Base-by-base conservation (phyloP, 2,329 filamentous ascomycete genomes). In the Pseudogymnoascus sp. region DNA sequence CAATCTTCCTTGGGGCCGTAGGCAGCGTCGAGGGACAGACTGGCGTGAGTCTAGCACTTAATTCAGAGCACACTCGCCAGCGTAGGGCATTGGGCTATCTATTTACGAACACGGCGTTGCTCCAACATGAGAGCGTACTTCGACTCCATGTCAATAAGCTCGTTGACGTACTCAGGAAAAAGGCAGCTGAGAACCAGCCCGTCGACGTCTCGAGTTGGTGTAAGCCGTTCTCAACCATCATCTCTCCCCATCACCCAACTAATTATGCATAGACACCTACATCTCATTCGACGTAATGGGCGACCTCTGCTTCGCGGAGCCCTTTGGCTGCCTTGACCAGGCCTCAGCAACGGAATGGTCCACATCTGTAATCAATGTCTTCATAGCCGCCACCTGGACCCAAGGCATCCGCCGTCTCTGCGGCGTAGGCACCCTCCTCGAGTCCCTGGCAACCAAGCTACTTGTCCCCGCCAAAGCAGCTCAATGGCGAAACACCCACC, bases 401-500 rank as follows among this genome's bases (percentile, higher is more conserved):
- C 62, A 61, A 56, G 62, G 37, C 4, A 63, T 40, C 5, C 37
- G 53, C 31, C 35, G 53, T 33, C 50, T 56, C 50, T 56, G 28
- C 1, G 50, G 50, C 11, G 50, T 56, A 12, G 50, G 50, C 1
- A 56, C 50, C 10, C 10, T 56, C 0, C 50, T 56, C 4, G 50
- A 56, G n/a, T 12, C 28, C 2, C n/a, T 56, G 0, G 28, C 26
- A 56, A 56, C 50, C n/a, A 56, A 33, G 2, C 50, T 56, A 1
- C 16, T 56, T 6, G 50, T 56, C 26, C 50, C 50, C n/a, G 50
- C 50, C 10, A 56, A 56, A 33, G 50, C 50, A 5, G 50, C 50
- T 19, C 50, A 68, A 26, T 71, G 68, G 68, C 59, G 68, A 53
- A 64, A 62, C 19, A 66, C 41, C 3, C 69, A 70, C 40, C 46